Evolutionary conservation across 805 yeast genomes (phyloP), one percentile per base, ranked within the genome.

Genomic region (Lachancea lanzarotensis): DNA sequence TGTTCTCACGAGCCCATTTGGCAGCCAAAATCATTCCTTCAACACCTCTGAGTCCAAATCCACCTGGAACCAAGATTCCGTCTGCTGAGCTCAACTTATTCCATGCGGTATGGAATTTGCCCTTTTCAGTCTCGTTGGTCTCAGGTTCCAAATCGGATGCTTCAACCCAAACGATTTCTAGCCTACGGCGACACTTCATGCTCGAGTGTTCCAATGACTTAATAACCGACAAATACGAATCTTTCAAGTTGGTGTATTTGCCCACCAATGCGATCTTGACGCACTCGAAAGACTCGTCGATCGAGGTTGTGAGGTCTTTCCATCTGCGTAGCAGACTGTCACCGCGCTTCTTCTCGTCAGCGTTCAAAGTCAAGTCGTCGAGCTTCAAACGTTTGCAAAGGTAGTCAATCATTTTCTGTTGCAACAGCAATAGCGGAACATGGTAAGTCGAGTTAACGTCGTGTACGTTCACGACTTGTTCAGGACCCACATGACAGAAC

Each of bases 401-500:
- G 65, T 78, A 87, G 51, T 79, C 73, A 71, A 87, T 75, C 77
- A 90, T 76, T 54, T 78, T 82, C 73, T 91, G 97, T 64, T 91
- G 90, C 58, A 82, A 78, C 58, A 93, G 76, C 63, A 93, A 73
- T 53, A 93, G 74, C 38, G 99, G 99, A 57, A 93, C 98, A 65
- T 93, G 98, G 68, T 93, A 93, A 38, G 98, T 91, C 11, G 96
- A 87, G 72, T 85, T 86, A 56, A 93, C 95, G 68, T 93, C 98
- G 62, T 90, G 95, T 45, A 93, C 96, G 40, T 95, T 96, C 55
- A 93, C 76, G 39, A 93, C 98, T 73, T 95, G 98, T 46, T 91
- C 89, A n/a, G 95, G 86, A 26, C 96, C 97, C 55, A 93, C 98
- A 63, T 93, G 98, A 68, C 98, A 91, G 71, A 93, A 93, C 98